A percentile compares a stretch with the other conserved stretches of the same genome.
Evolutionary conservation across 2,329 filamentous ascomycete genomes (phyloP).

Genomic region (Teratosphaeria epicoccoides): DNA sequence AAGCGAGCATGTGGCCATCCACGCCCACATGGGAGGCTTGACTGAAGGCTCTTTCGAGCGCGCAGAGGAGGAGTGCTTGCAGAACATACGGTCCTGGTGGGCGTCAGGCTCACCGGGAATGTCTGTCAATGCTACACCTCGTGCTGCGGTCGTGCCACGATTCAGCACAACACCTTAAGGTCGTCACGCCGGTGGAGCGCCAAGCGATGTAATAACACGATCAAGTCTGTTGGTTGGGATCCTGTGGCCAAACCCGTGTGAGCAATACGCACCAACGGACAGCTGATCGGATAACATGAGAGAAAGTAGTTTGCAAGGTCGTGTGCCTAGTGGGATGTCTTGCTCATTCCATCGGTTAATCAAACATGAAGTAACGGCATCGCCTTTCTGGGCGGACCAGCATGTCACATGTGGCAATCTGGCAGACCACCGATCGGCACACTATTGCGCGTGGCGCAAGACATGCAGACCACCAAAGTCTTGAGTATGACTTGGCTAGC

Average conservation of each 20-base stretch:
- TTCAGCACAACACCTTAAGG: background rate
- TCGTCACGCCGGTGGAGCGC: background rate
- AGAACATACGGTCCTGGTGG: constrained; percentile 53
- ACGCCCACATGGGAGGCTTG: constrained; percentile 58
- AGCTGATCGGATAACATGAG: no score
- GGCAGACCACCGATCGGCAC: background rate
- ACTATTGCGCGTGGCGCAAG: no score
- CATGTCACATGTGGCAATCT: background rate
- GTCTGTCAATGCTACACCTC: constrained; percentile 43
- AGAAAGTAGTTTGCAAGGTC: no score
- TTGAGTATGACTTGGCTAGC: background rate
- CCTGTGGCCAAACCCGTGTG: no score
- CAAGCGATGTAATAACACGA: background rate
- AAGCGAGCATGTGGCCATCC: constrained; percentile 44
- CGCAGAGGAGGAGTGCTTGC: constrained; percentile 57
- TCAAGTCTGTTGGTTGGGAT: background rate
- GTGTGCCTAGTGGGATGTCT: no score
- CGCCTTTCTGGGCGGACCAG: no score
- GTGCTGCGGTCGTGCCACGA: background rate
- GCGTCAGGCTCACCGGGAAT: constrained; percentile 42
- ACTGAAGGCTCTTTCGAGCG: constrained; percentile 56
- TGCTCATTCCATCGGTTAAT: no score
- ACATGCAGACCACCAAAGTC: background rate
- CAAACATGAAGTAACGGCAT: no score
- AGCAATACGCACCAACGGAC: no score